Percentiles rank a stretch among this genome's conserved stretches.
phyloP scores from a whole-genome alignment of 345 rosid species.

The Pistacia integerrima region DNA sequence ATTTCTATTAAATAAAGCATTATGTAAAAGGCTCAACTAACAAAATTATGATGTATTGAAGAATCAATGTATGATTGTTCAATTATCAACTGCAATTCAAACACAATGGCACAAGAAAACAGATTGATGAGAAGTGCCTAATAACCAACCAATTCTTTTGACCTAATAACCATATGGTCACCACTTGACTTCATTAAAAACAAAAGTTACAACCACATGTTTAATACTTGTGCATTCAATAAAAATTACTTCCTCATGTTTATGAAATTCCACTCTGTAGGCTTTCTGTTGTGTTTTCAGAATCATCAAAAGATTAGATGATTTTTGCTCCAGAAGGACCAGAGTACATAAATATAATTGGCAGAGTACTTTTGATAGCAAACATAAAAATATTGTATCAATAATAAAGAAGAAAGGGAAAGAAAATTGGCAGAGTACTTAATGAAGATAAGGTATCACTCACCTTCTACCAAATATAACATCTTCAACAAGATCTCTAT shows the following conservation, averaged over 20 bases:
- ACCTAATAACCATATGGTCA: neutral
- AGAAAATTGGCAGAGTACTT: neutral
- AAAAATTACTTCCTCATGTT: too few species aligned
- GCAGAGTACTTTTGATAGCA: neutral
- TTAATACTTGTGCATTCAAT: too few species aligned
- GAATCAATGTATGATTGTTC: neutral
- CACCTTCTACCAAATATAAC: constrained; percentile 76
- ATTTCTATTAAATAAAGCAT: neutral
- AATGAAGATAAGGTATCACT: constrained; percentile 30
- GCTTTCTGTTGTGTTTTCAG: neutral
- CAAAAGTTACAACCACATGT: neutral
- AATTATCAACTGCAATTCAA: neutral
- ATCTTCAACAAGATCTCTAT: constrained; percentile 66
- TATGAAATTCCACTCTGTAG: too few species aligned
- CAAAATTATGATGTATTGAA: neutral
- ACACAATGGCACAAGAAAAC: neutral
- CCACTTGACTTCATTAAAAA: neutral
- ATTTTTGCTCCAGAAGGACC: neutral
- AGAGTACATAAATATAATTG: neutral
- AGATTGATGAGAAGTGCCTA: neutral
- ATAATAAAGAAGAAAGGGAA: neutral
- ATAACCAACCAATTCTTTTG: too few species aligned
- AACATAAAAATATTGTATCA: neutral
- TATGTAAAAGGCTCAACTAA: neutral
- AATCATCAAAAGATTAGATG: neutral